These are phyloP conservation scores for Capronia coronata DNA, from an alignment of 2,329 filamentous ascomycete genomes.

Conservation along the genomic window DNA sequence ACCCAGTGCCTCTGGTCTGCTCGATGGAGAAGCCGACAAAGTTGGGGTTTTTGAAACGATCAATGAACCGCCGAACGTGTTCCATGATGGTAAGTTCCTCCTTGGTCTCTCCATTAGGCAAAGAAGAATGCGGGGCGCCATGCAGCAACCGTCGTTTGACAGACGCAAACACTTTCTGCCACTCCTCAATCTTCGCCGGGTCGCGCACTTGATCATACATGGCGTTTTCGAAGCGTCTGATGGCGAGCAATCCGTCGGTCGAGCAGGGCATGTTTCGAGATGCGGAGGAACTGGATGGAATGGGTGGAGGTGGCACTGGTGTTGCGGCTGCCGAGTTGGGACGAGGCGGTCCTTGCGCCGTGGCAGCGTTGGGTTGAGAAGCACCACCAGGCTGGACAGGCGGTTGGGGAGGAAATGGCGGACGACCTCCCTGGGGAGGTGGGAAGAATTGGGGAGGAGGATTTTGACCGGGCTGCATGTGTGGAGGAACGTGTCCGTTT, in stretches of 20 bases:
- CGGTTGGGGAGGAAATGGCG: constrained; percentile 11
- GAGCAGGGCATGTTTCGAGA: constrained; percentile 26
- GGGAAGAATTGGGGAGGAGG: constrained; percentile 15
- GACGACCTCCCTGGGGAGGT: constrained; percentile 5
- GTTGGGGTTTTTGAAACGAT: constrained; percentile 24
- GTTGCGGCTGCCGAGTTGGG: constrained; percentile 9
- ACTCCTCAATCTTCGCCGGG: constrained; percentile 18
- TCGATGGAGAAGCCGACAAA: constrained; percentile 23
- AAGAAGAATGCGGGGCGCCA: constrained; percentile 17
- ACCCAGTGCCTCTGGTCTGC: constrained; percentile 7
- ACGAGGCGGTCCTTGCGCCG: constrained; percentile 14
- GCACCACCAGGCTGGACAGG: constrained; percentile 7
- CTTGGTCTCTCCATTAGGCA: constrained; percentile 21
- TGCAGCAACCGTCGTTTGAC: constrained; percentile 25
- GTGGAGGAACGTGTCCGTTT: constrained; percentile 3
- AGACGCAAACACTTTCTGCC: constrained; percentile 24
- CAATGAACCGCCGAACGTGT: constrained; percentile 23
- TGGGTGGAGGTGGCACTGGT: constrained; percentile 6
- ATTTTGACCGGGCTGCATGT: constrained; percentile 9
- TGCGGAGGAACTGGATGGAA: constrained; percentile 18
- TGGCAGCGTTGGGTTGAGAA: constrained; percentile 6
- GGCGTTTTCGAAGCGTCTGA: constrained; percentile 20
- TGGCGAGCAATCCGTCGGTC: constrained; percentile 19
- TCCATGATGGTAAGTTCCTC: constrained; percentile 26
- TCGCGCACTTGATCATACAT: constrained; percentile 23